Evolutionary conservation across 768 basidiomycete genomes (phyloP), one percentile per base, ranked within the genome.

Genomic region (Strobilomyces dryophilus): DNA sequence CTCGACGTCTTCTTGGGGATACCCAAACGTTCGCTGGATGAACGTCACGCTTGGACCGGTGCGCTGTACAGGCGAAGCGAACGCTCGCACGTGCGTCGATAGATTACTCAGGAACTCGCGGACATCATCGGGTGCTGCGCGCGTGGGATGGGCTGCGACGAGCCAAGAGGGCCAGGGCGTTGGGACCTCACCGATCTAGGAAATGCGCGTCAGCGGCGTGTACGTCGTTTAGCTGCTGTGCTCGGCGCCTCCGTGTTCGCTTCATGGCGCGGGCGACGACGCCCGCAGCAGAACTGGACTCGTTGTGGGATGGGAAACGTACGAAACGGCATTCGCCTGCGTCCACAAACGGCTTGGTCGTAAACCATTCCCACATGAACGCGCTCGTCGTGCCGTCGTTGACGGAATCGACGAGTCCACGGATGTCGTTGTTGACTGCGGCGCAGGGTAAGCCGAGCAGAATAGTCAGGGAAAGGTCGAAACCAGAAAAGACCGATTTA

Each of bases 111-210:
- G 73, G 73, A 97, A 97, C 4, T 67, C 47, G 17, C 69, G 67
- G 14, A 93, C 73, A 0, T 74, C 74, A 2, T 66, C 61, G 0
- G 78, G 54, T 5, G 80, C 68, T 27, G 85, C 82, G 15, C 87
- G 79, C 12, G 76, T 75, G 0, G 87, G 86, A 58, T 92, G 87
- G 8, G 92, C 92, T 24, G 91, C 95, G 63, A 98, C 90, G 53
- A 91, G 73, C 95, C 95, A 99, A 0, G 92, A 95, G 14, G 94
- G 91, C 95, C 95, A 99, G 0, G 95, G 95, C 0, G 95, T 98
- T 35, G 85, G 85, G 6, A 92, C 85, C 9, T 87, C 84, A 14
- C 89, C 87, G 57, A 92, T 91, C 89, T 92, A 29, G n/a, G 24
- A 1, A n/a, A 20, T 8, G 27, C 8, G 27, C 27, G 27, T 27